phyloP scores from a whole-genome alignment of 2,329 filamentous ascomycete genomes.

The Dendrostoma leiphaemia region DNA sequence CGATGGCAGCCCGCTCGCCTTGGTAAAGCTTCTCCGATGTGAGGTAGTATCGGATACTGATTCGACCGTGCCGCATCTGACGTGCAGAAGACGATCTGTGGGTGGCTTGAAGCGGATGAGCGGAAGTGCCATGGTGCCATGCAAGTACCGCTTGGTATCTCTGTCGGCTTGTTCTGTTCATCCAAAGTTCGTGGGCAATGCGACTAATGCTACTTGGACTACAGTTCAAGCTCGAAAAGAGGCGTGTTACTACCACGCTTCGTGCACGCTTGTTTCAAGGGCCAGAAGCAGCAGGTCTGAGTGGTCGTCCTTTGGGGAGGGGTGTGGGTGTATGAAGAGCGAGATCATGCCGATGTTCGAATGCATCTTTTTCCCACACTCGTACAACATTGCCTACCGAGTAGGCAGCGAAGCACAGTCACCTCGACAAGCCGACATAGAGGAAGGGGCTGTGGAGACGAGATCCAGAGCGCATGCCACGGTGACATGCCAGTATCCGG shows the following conservation, averaged over 20 bases:
- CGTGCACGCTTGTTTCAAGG: too few species aligned
- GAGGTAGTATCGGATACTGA: not conserved
- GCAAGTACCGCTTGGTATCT: not conserved
- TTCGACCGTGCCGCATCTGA: constrained; percentile 3
- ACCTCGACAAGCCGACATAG: not conserved
- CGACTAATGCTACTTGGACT: not conserved
- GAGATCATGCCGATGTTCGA: not conserved
- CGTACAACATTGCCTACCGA: not conserved
- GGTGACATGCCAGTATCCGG: not conserved
- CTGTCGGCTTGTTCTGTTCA: too few species aligned
- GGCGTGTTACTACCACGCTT: too few species aligned
- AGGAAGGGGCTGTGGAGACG: not conserved
- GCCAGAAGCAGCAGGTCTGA: too few species aligned
- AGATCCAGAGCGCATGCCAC: not conserved
- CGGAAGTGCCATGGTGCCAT: too few species aligned
- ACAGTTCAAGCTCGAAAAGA: too few species aligned
- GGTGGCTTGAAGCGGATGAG: not conserved
- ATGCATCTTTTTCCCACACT: not conserved
- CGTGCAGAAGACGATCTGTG: constrained; percentile 10
- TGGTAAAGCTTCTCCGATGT: too few species aligned
- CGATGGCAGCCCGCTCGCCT: too few species aligned
- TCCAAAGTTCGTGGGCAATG: not conserved
- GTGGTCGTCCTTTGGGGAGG: too few species aligned
- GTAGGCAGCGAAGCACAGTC: not conserved
- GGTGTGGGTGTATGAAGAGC: not conserved